These are phyloP conservation scores for Macaranga tanarius DNA, from an alignment of 441 rosid genomes.

Conservation along the genomic window DNA sequence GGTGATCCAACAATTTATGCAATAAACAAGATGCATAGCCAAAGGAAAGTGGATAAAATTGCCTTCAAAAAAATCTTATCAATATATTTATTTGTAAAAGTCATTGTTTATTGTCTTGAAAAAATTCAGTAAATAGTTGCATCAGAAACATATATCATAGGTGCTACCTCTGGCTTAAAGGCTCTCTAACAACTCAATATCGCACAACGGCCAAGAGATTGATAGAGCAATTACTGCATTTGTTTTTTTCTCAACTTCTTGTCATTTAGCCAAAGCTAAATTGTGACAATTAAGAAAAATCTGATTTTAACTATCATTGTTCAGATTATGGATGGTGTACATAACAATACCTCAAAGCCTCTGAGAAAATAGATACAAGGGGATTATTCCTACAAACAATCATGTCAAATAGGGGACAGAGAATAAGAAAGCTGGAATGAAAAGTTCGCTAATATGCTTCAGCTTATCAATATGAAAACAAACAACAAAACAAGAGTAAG, in stretches of 20 bases:
- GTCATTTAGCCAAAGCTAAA: not conserved
- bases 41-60: not conserved
- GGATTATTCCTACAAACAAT: not conserved
- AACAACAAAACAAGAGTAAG: not conserved
- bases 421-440: not conserved
- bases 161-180: not conserved
- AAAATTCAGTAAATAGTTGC: not conserved
- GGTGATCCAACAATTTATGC: not conserved
- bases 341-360: not conserved
- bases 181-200: constrained; percentile 4
- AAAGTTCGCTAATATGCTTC: not conserved
- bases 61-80: not conserved
- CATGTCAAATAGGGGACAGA: not conserved
- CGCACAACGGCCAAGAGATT: not conserved
- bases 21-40: not conserved
- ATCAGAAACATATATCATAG: not conserved
- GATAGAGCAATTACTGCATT: not conserved
- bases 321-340: not conserved
- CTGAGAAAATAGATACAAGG: no score
- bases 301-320: not conserved
- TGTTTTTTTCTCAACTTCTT: not conserved
- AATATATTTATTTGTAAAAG: not conserved
- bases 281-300: not conserved
- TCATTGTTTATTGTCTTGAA: not conserved
- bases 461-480: not conserved